These are phyloP conservation scores for Oropetium thomaeum DNA, from an alignment of 176 grass and related monocot genomes.

Conservation along the genomic window DNA sequence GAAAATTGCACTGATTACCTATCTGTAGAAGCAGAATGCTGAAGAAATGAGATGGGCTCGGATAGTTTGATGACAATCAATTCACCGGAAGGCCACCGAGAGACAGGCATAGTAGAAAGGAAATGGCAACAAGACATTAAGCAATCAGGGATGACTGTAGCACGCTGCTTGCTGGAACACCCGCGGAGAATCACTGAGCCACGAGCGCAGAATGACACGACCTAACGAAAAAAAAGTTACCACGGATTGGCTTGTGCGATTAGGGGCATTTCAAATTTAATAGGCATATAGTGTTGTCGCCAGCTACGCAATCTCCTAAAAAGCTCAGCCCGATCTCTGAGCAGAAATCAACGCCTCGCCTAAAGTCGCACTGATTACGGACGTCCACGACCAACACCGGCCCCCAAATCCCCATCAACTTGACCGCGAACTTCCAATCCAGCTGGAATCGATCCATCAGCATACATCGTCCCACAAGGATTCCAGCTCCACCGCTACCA, in stretches of 20 bases:
- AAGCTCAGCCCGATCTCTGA: not conserved
- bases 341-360: not conserved
- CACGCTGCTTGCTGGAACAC: not conserved
- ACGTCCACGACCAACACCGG: not conserved
- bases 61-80: not conserved
- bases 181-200: not conserved
- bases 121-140: not conserved
- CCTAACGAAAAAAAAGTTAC: not conserved
- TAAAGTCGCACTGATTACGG: not conserved
- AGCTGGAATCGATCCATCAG: not conserved
- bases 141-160: not conserved
- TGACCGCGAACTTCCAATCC: not conserved
- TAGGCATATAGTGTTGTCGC: not conserved
- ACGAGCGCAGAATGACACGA: not conserved
- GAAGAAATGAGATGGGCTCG: not conserved
- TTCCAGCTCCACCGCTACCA: not conserved
- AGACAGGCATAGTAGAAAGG: not conserved
- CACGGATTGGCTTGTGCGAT: not conserved
- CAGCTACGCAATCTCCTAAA: not conserved
- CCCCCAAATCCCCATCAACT: conserved; percentile 24
- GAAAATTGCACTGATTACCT: not conserved
- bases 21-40: not conserved
- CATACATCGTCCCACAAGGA: not conserved
- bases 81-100: not conserved
- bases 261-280: not conserved